Base-by-base conservation (phyloP, 352 stramenopile genomes). In the Peronosclerospora sorghi region DNA sequence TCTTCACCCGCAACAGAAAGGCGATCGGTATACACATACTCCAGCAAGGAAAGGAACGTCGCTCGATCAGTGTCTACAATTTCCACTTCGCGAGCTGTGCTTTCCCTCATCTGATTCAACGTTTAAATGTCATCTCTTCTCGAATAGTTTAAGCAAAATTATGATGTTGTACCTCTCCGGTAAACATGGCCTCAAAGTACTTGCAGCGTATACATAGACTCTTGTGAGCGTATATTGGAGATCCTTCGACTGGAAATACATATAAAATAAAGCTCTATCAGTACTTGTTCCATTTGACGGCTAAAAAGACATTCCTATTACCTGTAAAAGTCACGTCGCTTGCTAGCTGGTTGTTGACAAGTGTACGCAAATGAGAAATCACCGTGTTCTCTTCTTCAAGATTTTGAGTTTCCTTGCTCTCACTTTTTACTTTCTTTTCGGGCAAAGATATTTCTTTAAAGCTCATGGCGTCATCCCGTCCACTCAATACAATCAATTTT, bases 11-110 rank as follows among this genome's bases (percentile, higher is more conserved):
- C 71, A 35, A 84, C 69, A 30, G 92, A 74, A 29, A 97, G 76
- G 44, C 91, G 86, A 58, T 98, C 94, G 18, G 89, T 97, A 64
- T 98, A 98, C 34, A 98, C 58, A 61, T 96, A 98, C 48, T 97
- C 85, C 37, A 98, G 52, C 42, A 98, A 76, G 2, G 93, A 71
- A 27, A 97, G 62, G 53, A 98, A 98, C 23, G 96, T 96, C 12
- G 66, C 55, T 29, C 76, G 69, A 24, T 79, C 81, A 13, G 96
- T 86, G 28, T 96, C 90, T 10, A 83, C 82, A 48, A 97, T 94
- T 9, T 85, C 64, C 5, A 97, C 81, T 48, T 94, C 81, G 5
- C 60, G 65, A 30, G 86, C 82, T 29, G 75, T 78, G 38, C 75
- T 93, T 46, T 94, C 79, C 13, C 84, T 65, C 89, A 98, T 97